Evolutionary conservation across 208 protist genomes (phyloP).

Genomic region (Acanthamoeba lugdunensis): DNA sequence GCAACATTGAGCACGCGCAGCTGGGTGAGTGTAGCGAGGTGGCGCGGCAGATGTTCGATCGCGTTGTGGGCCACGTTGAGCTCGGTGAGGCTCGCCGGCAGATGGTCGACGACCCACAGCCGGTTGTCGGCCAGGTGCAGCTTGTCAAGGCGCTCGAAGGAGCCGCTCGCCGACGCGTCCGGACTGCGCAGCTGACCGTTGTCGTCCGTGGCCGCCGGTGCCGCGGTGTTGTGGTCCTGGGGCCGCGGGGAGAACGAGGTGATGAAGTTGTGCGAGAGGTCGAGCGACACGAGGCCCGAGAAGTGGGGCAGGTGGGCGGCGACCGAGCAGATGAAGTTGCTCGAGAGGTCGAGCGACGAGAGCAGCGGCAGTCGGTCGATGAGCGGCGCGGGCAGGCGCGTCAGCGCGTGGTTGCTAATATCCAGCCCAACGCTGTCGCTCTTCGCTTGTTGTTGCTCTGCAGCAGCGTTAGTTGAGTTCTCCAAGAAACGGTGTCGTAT

Average conservation of each 20-base stretch:
- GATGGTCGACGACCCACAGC: background rate
- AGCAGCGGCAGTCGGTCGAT: background rate
- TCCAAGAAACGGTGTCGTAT: too few species aligned
- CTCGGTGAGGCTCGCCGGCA: background rate
- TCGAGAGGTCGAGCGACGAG: background rate
- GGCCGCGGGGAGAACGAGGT: background rate
- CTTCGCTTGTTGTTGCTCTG: too few species aligned
- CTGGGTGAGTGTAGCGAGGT: background rate
- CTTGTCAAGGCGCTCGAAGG: background rate
- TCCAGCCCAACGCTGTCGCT: background rate
- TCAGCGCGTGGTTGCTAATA: background rate
- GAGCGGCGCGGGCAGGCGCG: background rate
- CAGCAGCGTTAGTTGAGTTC: too few species aligned
- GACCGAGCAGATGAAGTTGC: background rate
- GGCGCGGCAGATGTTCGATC: background rate
- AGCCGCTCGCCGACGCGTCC: background rate
- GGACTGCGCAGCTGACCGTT: too few species aligned
- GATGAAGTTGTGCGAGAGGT: slow-evolving; percentile 30
- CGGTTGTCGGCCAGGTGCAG: background rate
- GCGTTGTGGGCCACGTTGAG: slow-evolving; percentile 26
- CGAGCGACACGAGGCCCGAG: background rate
- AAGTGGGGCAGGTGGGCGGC: background rate
- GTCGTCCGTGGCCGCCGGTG: background rate
- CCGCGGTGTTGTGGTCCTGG: background rate
- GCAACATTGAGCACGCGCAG: background rate